phyloP scores from a whole-genome alignment of 2,329 filamentous ascomycete species.

The Emericellopsis atlantica region DNA sequence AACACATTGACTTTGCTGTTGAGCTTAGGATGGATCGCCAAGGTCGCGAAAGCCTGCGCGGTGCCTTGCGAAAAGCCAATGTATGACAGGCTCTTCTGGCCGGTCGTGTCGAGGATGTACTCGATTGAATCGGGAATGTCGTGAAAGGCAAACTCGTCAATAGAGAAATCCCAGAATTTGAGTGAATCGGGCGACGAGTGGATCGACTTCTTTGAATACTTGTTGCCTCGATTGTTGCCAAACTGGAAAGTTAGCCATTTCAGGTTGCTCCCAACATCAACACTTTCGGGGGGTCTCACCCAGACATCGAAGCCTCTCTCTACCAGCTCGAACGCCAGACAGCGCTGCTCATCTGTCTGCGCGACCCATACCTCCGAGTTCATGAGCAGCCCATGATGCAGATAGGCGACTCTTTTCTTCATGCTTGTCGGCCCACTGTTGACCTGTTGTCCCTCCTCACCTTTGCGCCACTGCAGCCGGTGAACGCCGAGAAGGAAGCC shows the following conservation, averaged over 20 bases:
- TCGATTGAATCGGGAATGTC: slow-evolving; percentile 92
- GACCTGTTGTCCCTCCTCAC: slow-evolving; percentile 67
- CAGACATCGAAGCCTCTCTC: slow-evolving; percentile 93
- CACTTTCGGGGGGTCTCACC: slow-evolving; percentile 34
- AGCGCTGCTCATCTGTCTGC: slow-evolving; percentile 73
- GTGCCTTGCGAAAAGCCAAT: slow-evolving; percentile 97
- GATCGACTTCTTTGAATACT: slow-evolving; percentile 94
- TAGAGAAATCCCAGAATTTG: slow-evolving; percentile 94
- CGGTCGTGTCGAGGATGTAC: slow-evolving; percentile 78
- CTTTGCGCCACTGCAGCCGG: slow-evolving; percentile 68
- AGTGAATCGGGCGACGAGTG: slow-evolving; percentile 59
- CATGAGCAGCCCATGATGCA: slow-evolving; percentile 96
- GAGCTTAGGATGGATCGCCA: slow-evolving; percentile 83
- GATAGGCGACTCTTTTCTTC: slow-evolving; percentile 77
- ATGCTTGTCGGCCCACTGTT: slow-evolving; percentile 58
- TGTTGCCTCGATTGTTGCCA: slow-evolving; percentile 96
- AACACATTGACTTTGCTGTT: slow-evolving; percentile 94
- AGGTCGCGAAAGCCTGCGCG: slow-evolving; percentile 86
- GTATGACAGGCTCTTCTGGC: slow-evolving; percentile 77
- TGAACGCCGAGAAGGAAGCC: slow-evolving; percentile 88
- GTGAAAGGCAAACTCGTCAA: slow-evolving; percentile 95
- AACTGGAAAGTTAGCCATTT: slow-evolving; percentile 37
- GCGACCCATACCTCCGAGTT: slow-evolving; percentile 99
- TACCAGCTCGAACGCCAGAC: slow-evolving; percentile 77
- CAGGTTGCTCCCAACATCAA: background rate